Conservation (phyloP, 148 eudicot genomes). For the Amaranthus cruentus region DNA sequence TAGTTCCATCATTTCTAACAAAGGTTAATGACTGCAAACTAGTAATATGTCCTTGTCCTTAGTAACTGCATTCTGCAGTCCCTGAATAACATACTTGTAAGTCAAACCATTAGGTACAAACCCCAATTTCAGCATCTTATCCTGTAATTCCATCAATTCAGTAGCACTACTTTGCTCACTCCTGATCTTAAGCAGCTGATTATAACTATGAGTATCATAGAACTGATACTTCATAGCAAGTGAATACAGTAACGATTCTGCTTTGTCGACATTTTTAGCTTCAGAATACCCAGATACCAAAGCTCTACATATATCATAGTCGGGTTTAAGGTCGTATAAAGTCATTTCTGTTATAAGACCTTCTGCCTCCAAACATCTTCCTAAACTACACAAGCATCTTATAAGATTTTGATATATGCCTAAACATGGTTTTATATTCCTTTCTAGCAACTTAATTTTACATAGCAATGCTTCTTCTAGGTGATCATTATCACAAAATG, state of each 20-base stretch:
- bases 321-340: slow-evolving; percentile 46
- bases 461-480: slow-evolving; percentile 50
- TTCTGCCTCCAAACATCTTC: slow-evolving; percentile 54
- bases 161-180: slow-evolving; percentile 42
- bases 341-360: slow-evolving; percentile 56
- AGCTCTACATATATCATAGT: slow-evolving; percentile 46
- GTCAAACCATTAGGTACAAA: slow-evolving; percentile 57
- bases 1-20: neutral
- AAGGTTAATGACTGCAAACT: neutral
- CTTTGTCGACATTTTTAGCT: slow-evolving; percentile 39
- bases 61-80: slow-evolving; percentile 38
- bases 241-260: slow-evolving; percentile 45
- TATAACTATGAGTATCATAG: slow-evolving; percentile 57
- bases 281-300: slow-evolving; percentile 55
- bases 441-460: slow-evolving; percentile 48
- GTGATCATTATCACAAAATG: slow-evolving; percentile 46
- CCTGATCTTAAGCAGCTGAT: slow-evolving; percentile 41
- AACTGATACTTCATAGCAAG: slow-evolving; percentile 46
- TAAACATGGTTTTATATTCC: slow-evolving; percentile 37
- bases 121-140: slow-evolving; percentile 69
- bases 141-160: slow-evolving; percentile 60
- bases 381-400: slow-evolving; percentile 44
- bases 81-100: slow-evolving; percentile 57
- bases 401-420: slow-evolving; percentile 49
- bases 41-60: slow-evolving; percentile 10